Base-by-base conservation (phyloP, 441 rosid genomes). In the Eruca vesicaria region DNA sequence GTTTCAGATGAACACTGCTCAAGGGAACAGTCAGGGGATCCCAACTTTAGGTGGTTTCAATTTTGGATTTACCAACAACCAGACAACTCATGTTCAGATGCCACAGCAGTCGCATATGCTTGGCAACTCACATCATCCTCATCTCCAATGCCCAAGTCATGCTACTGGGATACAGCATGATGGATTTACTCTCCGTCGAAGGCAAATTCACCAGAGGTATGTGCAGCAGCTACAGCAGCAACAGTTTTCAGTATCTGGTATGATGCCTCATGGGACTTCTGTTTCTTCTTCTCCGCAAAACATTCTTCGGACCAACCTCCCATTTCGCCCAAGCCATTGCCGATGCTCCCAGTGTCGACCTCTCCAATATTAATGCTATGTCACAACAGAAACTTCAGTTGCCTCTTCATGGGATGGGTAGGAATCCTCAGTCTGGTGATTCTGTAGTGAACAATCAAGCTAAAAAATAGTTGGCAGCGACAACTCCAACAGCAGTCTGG, bases 401-500 rank as follows among this genome's bases (percentile, higher is more conserved):
- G 82, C 83, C 91, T 3, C 86, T 86, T 80, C 90, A 89, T 50
- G 89, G 89, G 59, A 72, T 85, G 20, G 72, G 79, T 78, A 83
- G 89, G 78, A 94, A 79, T 80, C 75, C 93, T 41, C 97, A 85
- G 75, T 74, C 85, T 74, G 85, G 78, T 73, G 82, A 82, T 64
- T 73, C 84, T 75, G 91, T 91, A 66, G 68, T 85, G 77, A 86
- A 82, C 79, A 94, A 86, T 86, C 99, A 88, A 84, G 83, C 82
- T 56, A 96, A 89, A 60, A 97, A 93, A 88, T 99, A 90, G 79
- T n/a, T 87, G 97, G 38, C 96, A 83, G 74, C 81, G 89, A 31
- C 91, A 84, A 71, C 91, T 79, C 63, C 91, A 87, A 80, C 96
- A 91, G 85, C 98, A 92, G 76, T 74, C 98, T 81, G 94, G 89